These are phyloP conservation scores for Laguncularia racemosa DNA, from an alignment of 345 rosid species.

Conservation along the genomic window DNA sequence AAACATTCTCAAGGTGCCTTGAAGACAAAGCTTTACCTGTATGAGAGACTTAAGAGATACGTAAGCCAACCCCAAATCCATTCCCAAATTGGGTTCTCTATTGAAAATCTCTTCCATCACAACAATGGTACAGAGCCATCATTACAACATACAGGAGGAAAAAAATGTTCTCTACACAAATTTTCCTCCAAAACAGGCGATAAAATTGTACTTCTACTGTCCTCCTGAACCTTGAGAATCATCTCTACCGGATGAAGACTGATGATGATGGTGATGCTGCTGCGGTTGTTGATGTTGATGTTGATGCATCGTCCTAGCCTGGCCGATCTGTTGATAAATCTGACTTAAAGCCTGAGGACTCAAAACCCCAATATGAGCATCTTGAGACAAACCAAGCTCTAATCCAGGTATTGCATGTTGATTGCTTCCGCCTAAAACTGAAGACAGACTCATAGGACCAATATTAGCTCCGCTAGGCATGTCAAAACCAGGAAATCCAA, in stretches of 20 bases:
- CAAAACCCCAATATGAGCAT: slow-evolving; percentile 79
- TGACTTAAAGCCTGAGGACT: slow-evolving; percentile 68
- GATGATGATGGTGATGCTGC: slow-evolving; percentile 42
- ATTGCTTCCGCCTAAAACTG: slow-evolving; percentile 47
- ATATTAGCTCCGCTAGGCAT: slow-evolving; percentile 36
- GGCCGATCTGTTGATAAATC: slow-evolving; percentile 92
- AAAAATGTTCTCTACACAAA: slow-evolving; percentile 10
- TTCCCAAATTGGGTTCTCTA: slow-evolving; percentile 32
- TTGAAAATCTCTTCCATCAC: slow-evolving; percentile 29
- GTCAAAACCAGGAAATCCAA: slow-evolving; percentile 79
- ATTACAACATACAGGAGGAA: slow-evolving; percentile 2
- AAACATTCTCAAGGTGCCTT: slow-evolving; percentile 3
- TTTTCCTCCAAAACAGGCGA: slow-evolving; percentile 14
- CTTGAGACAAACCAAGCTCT: slow-evolving; percentile 90
- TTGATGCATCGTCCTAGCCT: slow-evolving; percentile 45
- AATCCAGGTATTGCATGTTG: slow-evolving; percentile 75
- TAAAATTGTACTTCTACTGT: slow-evolving; percentile 24
- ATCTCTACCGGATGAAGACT: slow-evolving; percentile 49
- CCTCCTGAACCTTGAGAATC: slow-evolving; percentile 90
- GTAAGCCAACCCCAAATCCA: slow-evolving; percentile 36
- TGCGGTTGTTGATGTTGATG: slow-evolving; percentile 34
- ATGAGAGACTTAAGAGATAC: slow-evolving; percentile 24
- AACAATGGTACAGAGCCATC: slow-evolving; percentile 25
- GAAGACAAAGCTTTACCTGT: slow-evolving; percentile 25
- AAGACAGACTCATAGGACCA: slow-evolving; percentile 75